phyloP scores from a whole-genome alignment of 768 basidiomycete genomes.

The Xanthoconium purpureum region DNA sequence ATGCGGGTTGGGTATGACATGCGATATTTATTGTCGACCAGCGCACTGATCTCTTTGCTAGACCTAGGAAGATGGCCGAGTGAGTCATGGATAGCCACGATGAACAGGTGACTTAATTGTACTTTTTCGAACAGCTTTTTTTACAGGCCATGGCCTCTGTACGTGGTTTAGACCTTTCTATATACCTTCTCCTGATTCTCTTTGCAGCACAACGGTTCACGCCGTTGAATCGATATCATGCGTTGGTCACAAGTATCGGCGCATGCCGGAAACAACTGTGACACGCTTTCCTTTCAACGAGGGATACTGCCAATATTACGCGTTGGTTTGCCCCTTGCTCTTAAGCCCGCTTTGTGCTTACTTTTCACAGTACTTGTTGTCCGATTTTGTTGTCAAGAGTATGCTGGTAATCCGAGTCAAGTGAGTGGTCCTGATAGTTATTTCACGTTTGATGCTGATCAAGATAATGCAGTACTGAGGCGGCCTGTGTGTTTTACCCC shows the following conservation, averaged over 20 bases:
- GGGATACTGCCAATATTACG: slow-evolving; percentile 53
- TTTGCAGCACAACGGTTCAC: slow-evolving; percentile 47
- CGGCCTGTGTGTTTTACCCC: too few relatives aligned
- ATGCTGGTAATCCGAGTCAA: slow-evolving; percentile 50
- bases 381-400: slow-evolving; percentile 57
- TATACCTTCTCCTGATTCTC: background rate
- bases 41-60: slow-evolving; percentile 16
- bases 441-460: slow-evolving; percentile 6
- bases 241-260: slow-evolving; percentile 42
- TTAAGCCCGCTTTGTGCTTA: background rate
- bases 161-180: background rate
- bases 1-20: slow-evolving; percentile 41
- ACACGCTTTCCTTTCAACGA: slow-evolving; percentile 54
- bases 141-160: slow-evolving; percentile 38
- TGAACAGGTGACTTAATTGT: slow-evolving; percentile 3
- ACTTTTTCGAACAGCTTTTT: slow-evolving; percentile 33
- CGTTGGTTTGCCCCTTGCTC: slow-evolving; percentile 28
- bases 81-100: slow-evolving; percentile 22
- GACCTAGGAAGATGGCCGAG: slow-evolving; percentile 52
- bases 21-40: background rate
- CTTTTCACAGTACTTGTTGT: slow-evolving; percentile 49
- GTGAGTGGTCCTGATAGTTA: slow-evolving; percentile 30
- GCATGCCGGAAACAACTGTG: slow-evolving; percentile 33
- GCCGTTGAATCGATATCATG: slow-evolving; percentile 49
- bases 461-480: slow-evolving; percentile 32